Conservation (phyloP, 345 rosid genomes). For the Mallotus nudiflorus region DNA sequence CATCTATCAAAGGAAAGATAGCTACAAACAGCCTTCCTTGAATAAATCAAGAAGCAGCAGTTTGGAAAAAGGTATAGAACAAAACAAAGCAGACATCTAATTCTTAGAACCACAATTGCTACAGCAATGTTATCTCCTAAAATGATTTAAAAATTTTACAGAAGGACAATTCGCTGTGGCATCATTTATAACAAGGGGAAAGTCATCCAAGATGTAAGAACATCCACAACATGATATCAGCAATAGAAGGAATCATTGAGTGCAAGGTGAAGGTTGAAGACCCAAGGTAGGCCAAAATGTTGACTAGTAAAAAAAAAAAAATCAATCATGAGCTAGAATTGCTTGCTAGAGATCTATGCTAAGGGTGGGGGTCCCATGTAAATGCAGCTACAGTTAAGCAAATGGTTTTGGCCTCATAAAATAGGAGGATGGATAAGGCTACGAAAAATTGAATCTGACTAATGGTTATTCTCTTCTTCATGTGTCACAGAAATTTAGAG, state of each 20-base stretch:
- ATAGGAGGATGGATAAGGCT: background rate
- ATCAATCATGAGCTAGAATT: no score
- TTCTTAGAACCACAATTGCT: constrained; percentile 1
- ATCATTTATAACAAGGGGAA: background rate
- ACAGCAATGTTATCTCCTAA: background rate
- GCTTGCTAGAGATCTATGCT: no score
- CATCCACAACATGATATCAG: background rate
- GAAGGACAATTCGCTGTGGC: background rate
- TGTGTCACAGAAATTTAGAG: background rate
- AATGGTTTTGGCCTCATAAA: background rate
- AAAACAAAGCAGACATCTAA: background rate
- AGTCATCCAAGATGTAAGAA: background rate
- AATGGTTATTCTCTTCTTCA: background rate
- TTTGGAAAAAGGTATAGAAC: no score
- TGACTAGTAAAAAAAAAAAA: no score
- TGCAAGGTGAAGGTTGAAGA: no score
- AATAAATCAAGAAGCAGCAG: background rate
- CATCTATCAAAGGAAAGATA: background rate
- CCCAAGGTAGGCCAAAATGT: no score
- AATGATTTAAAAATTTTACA: background rate
- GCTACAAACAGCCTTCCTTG: background rate
- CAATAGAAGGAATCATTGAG: background rate
- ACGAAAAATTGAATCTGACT: background rate
- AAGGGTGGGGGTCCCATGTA: background rate
- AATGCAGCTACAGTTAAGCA: background rate